A percentile compares a stretch with the other conserved stretches of the same genome.
Conservation (phyloP, 371 early-diverging fungal genomes). For the Chytridium lagenaria region DNA sequence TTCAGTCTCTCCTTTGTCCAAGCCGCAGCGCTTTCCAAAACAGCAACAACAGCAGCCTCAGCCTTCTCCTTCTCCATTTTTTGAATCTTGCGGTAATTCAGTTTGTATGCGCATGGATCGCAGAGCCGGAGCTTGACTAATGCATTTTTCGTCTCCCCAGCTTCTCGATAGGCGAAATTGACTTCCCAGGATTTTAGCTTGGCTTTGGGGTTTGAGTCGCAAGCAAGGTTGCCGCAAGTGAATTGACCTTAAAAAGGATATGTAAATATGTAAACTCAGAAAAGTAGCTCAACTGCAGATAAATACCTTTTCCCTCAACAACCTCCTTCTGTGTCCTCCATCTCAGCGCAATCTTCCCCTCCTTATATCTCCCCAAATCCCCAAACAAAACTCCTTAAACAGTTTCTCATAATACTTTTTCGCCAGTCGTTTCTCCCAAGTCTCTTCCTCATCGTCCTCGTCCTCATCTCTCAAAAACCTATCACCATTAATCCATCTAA, state of each 20-base stretch:
- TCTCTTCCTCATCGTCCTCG: conserved; percentile 43
- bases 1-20: conserved; percentile 16
- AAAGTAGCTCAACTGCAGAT: not conserved
- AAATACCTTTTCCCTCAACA: conserved; percentile 72
- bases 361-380: conserved; percentile 75
- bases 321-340: conserved; percentile 86
- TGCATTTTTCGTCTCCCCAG: conserved; percentile 74
- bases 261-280: not conserved
- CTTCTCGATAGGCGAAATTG: conserved; percentile 81
- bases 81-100: conserved; percentile 58
- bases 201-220: not conserved
- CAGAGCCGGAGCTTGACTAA: conserved; percentile 83
- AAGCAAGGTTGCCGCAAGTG: conserved; percentile 56
- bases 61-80: conserved; percentile 13
- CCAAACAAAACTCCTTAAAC: conserved; percentile 86
- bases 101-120: conserved; percentile 64
- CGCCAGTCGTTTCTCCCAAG: conserved; percentile 83
- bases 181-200: conserved; percentile 81
- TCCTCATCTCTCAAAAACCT: conserved; percentile 64
- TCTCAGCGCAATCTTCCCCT: conserved; percentile 79
- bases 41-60: not conserved
- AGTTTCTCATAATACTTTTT: conserved; percentile 85
- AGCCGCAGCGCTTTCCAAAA: not conserved
- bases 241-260: conserved; percentile 77
- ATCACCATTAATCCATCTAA: too few relatives aligned